A percentile compares a stretch with the other conserved stretches of the same genome.
Conservation (phyloP, 2,329 filamentous ascomycete genomes). For the Hypomyces perniciosus region DNA sequence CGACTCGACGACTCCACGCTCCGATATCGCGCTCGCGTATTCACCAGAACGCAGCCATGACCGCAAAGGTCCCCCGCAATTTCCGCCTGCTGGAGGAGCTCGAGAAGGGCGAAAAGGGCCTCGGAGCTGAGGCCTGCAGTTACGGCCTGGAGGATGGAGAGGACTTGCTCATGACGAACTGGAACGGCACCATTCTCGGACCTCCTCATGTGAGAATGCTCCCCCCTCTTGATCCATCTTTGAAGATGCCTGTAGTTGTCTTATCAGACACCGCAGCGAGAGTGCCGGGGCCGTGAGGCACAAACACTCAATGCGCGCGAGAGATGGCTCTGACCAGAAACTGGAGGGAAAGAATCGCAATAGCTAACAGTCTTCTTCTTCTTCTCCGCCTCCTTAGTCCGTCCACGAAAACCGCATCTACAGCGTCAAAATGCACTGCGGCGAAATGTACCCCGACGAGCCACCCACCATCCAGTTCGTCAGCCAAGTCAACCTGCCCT, state of each 20-base stretch:
- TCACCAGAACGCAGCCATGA: slow-evolving; percentile 22
- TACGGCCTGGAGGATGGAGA: slow-evolving; percentile 93
- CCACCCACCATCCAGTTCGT: slow-evolving; percentile 90
- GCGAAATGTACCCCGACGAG: slow-evolving; percentile 77
- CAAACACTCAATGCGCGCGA: slow-evolving; percentile 1
- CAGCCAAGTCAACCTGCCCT: slow-evolving; percentile 93
- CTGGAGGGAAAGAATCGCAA: slow-evolving; percentile 1
- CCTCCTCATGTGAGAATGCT: slow-evolving; percentile 70
- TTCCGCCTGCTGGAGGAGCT: slow-evolving; percentile 96
- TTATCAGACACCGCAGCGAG: too few relatives aligned
- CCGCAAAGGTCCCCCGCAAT: slow-evolving; percentile 75
- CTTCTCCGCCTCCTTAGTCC: slow-evolving; percentile 50
- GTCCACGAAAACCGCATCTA: slow-evolving; percentile 99
- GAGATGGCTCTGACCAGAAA: neutral
- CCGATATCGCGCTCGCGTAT: too few relatives aligned
- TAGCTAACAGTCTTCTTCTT: slow-evolving; percentile 3
- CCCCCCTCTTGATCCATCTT: neutral
- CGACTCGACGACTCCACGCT: too few relatives aligned
- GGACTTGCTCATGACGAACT: slow-evolving; percentile 95
- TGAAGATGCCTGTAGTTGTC: neutral
- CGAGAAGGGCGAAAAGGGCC: slow-evolving; percentile 97
- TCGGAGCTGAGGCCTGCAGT: slow-evolving; percentile 93
- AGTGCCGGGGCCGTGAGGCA: neutral
- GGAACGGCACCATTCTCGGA: slow-evolving; percentile 96
- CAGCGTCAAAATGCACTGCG: slow-evolving; percentile 94